phyloP scores from a whole-genome alignment of 306 rosid species.

The Cucurbita pepo region DNA sequence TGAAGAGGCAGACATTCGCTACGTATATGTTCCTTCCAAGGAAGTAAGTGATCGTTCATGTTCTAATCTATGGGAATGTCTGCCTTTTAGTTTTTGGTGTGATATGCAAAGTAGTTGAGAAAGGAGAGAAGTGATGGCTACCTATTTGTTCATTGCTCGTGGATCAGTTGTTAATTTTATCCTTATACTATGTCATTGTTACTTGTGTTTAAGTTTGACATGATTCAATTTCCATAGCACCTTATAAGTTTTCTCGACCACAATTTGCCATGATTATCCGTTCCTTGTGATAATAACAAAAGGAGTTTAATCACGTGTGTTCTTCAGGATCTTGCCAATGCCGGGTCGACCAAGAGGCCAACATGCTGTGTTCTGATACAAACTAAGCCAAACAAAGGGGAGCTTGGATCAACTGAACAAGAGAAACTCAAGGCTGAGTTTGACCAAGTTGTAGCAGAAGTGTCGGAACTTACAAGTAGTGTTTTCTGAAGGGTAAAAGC shows the following conservation, averaged over 20 bases:
- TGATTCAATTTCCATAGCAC: too few species aligned
- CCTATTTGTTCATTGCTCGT: background rate
- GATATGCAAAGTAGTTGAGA: background rate
- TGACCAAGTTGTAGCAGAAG: conserved; percentile 50
- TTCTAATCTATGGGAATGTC: background rate
- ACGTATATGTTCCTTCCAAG: conserved; percentile 63
- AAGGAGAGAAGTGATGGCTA: background rate
- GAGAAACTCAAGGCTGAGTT: conserved; percentile 60
- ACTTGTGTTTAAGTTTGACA: background rate
- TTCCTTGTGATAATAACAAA: background rate
- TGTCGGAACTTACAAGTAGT: conserved; percentile 34
- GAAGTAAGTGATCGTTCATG: conserved; percentile 36
- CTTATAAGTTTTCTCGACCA: background rate
- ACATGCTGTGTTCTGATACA: conserved; percentile 79
- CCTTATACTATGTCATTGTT: background rate
- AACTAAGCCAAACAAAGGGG: conserved; percentile 80
- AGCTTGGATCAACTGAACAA: conserved; percentile 39
- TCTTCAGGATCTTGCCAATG: conserved; percentile 79
- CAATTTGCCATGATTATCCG: background rate
- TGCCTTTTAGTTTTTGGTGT: background rate
- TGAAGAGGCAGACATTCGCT: conserved; percentile 75
- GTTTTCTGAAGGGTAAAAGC: conserved; percentile 35
- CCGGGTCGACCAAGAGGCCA: conserved; percentile 95
- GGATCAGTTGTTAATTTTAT: background rate
- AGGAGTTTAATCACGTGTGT: background rate